Conservation (phyloP, 148 eudicot species). For the Cornus florida region DNA sequence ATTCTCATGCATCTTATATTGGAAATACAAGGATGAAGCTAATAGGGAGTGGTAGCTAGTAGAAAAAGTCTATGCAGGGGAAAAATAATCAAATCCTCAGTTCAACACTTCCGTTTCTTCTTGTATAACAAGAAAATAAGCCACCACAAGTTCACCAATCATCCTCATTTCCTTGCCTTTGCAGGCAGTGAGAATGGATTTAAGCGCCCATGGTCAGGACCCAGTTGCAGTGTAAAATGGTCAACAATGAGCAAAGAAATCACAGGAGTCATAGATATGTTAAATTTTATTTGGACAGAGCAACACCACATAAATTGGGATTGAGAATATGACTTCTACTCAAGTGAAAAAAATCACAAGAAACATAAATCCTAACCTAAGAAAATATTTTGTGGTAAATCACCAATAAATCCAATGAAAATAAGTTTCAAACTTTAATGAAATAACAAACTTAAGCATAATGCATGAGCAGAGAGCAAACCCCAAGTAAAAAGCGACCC, state of each 20-base stretch:
- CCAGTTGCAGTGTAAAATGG: neutral
- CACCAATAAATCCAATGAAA: neutral
- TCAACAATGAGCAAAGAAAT: neutral
- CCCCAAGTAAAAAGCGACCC: conserved; percentile 98
- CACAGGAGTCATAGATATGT: too few species aligned
- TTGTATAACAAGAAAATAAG: too few species aligned
- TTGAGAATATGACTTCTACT: neutral
- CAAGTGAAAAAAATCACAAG: neutral
- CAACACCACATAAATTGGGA: neutral
- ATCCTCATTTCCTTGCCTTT: too few species aligned
- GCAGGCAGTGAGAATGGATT: neutral
- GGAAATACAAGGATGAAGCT: neutral
- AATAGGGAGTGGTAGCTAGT: neutral
- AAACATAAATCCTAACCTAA: neutral
- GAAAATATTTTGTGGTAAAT: neutral
- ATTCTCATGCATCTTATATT: neutral
- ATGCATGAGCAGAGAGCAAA: conserved; percentile 37
- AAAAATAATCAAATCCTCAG: neutral
- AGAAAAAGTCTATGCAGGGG: neutral
- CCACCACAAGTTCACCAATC: too few species aligned
- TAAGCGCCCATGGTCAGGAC: neutral
- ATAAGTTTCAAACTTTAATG: neutral
- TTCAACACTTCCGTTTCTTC: too few species aligned
- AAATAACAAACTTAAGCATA: conserved; percentile 6
- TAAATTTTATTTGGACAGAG: neutral